Conservation (phyloP, 306 rosid genomes). For the Lotus japonicus region DNA sequence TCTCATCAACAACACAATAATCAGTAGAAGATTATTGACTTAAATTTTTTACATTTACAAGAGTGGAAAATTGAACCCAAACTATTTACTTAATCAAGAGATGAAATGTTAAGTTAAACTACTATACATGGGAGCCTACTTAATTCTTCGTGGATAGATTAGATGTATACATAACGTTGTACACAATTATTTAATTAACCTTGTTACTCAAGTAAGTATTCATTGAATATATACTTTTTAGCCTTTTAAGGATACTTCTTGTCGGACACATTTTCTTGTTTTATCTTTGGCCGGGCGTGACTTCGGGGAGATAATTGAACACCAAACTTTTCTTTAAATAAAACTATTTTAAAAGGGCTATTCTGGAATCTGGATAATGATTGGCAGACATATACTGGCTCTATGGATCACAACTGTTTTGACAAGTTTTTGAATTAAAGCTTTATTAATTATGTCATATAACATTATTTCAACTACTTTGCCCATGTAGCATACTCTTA, state of each 20-base stretch:
- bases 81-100: too few relatives aligned
- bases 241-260: background rate
- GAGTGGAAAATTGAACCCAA: too few relatives aligned
- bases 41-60: too few relatives aligned
- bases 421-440: background rate
- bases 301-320: background rate
- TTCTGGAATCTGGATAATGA: background rate
- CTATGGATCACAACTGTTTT: constrained; percentile 1
- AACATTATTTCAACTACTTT: background rate
- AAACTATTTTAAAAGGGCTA: background rate
- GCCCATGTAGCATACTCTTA: background rate
- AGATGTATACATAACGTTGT: background rate
- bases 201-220: constrained; percentile 17
- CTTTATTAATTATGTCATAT: background rate
- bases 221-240: constrained; percentile 12
- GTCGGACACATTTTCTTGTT: background rate
- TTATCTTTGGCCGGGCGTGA: constrained; percentile 13
- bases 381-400: background rate
- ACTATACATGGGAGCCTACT: too few relatives aligned
- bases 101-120: too few relatives aligned
- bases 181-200: constrained; percentile 6
- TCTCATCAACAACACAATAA: too few relatives aligned
- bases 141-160: too few relatives aligned
- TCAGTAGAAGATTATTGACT: too few relatives aligned
- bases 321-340: background rate